These are phyloP conservation scores for Claviceps sp. DNA, from an alignment of 2,329 filamentous ascomycete species.

Conservation along the genomic window DNA sequence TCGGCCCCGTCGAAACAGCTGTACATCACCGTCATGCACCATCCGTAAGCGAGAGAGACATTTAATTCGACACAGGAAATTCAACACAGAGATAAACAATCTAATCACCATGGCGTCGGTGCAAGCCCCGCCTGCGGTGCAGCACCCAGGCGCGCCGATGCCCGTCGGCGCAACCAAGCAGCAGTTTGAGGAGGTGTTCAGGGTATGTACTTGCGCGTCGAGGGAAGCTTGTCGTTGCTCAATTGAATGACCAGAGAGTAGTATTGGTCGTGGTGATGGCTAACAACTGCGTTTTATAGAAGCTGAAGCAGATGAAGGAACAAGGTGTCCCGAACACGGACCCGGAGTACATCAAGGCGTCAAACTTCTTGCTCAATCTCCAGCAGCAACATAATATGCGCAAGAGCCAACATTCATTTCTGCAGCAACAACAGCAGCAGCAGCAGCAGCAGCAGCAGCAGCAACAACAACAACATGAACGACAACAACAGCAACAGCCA, in stretches of 20 bases:
- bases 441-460: conserved; percentile 40
- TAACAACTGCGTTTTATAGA: conserved; percentile 34
- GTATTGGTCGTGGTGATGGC: not conserved
- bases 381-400: conserved; percentile 51
- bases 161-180: conserved; percentile 59
- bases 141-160: conserved; percentile 50
- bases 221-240: not conserved
- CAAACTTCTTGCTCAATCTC: conserved; percentile 60
- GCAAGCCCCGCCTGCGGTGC: conserved; percentile 56
- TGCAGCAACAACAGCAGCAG: conserved; percentile 25
- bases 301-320: conserved; percentile 80
- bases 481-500: conserved; percentile 24
- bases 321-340: conserved; percentile 69
- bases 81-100: conserved; percentile 3
- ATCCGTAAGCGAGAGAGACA: conserved; percentile 14
- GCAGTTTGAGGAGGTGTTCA: conserved; percentile 61
- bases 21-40: conserved; percentile 25
- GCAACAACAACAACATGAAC: conserved; percentile 31
- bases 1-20: conserved; percentile 3
- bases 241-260: not conserved
- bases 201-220: conserved; percentile 33
- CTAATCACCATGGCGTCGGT: conserved; percentile 60
- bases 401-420: conserved; percentile 29
- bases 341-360: conserved; percentile 75
- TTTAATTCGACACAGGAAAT: not conserved